Evolutionary conservation across 257 asterid genomes (phyloP).

Genomic region (Osmanthus fragrans): DNA sequence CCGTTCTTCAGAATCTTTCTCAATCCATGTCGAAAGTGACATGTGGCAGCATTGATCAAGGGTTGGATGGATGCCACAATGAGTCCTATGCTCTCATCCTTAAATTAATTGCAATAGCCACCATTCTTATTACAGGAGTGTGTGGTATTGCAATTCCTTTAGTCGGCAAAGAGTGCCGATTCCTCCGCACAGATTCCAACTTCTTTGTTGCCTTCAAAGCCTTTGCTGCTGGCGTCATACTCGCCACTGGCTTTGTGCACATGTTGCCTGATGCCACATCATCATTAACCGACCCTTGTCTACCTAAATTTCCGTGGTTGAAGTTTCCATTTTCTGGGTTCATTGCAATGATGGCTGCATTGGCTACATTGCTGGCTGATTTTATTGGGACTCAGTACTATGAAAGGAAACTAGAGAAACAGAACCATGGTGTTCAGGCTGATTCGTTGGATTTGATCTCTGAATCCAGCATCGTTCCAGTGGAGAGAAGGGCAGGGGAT

Average conservation of each 20-base stretch:
- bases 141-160: slow-evolving; percentile 54
- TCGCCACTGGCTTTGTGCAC: slow-evolving; percentile 68
- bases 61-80: slow-evolving; percentile 40
- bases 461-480: slow-evolving; percentile 63
- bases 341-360: slow-evolving; percentile 61
- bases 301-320: slow-evolving; percentile 50
- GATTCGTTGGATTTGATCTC: slow-evolving; percentile 38
- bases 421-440: slow-evolving; percentile 18
- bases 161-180: slow-evolving; percentile 43
- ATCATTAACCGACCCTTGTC: slow-evolving; percentile 44
- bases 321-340: slow-evolving; percentile 67
- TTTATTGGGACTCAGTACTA: slow-evolving; percentile 61
- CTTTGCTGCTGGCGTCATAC: slow-evolving; percentile 65
- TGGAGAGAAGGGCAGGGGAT: slow-evolving; percentile 37
- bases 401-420: slow-evolving; percentile 49
- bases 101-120: slow-evolving; percentile 48
- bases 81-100: slow-evolving; percentile 41
- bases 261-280: slow-evolving; percentile 57
- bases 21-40: slow-evolving; percentile 37
- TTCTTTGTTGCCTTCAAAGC: slow-evolving; percentile 54
- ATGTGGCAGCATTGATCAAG: slow-evolving; percentile 29
- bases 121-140: slow-evolving; percentile 51
- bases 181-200: slow-evolving; percentile 52
- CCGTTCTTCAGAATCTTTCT: slow-evolving; percentile 38
- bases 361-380: slow-evolving; percentile 52